Percentiles rank a stretch among this genome's conserved stretches.
phyloP scores from a whole-genome alignment of 495 filamentous ascomycete genomes.

The Hypoxylon crocopeplum region DNA sequence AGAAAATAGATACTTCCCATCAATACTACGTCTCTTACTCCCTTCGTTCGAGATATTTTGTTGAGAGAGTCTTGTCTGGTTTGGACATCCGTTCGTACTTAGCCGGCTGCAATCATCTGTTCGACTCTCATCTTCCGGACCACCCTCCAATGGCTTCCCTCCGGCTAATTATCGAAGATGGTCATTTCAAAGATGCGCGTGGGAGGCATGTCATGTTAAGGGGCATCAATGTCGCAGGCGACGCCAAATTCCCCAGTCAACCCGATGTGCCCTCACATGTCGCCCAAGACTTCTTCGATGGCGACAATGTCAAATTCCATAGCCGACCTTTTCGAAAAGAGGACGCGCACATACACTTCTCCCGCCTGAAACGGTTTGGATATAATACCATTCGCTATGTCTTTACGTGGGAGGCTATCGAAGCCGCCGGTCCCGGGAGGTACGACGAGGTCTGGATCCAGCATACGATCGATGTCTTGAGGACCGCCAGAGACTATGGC shows the following conservation, averaged over 20 bases:
- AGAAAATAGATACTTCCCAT: background rate
- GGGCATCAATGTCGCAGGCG: conserved; percentile 71
- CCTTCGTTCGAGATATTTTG: conserved; percentile 1
- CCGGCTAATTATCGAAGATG: conserved; percentile 79
- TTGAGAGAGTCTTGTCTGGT: conserved; percentile 3
- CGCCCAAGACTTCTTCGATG: conserved; percentile 84
- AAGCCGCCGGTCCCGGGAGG: conserved; percentile 87
- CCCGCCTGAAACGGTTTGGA: conserved; percentile 82
- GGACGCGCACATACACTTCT: conserved; percentile 87
- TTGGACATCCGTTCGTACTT: background rate
- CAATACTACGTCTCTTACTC: background rate
- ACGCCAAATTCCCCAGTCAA: conserved; percentile 71
- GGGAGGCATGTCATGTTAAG: conserved; percentile 64
- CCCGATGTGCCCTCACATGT: conserved; percentile 85
- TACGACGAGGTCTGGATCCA: conserved; percentile 96
- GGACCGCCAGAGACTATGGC: conserved; percentile 84
- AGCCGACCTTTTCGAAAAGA: conserved; percentile 81
- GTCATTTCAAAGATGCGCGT: conserved; percentile 71
- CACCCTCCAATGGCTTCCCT: conserved; percentile 53
- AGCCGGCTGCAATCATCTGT: background rate
- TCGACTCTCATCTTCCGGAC: background rate
- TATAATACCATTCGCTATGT: conserved; percentile 97
- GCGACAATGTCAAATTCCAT: conserved; percentile 89
- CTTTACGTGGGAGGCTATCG: conserved; percentile 99
- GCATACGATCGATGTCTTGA: conserved; percentile 84